These are phyloP conservation scores for Truncatella angustata DNA, from an alignment of 2,329 filamentous ascomycete genomes.

Conservation along the genomic window DNA sequence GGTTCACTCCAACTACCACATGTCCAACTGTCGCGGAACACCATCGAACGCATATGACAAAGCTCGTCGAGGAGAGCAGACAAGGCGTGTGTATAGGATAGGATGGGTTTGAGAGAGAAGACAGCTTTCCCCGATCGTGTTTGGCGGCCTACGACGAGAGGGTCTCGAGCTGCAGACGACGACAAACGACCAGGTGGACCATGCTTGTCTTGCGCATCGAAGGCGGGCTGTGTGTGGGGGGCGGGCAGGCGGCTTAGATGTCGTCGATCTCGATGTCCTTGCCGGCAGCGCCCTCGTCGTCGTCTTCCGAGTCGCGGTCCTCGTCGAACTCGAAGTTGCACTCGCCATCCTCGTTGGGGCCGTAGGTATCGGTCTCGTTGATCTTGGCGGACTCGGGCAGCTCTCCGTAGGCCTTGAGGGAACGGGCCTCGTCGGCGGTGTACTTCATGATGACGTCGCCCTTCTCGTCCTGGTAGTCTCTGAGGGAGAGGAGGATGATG, in stretches of 20 bases:
- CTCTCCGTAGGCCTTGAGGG: conserved; percentile 95
- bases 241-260: conserved; percentile 71
- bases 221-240: no score
- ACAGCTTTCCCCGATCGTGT: conserved; percentile 41
- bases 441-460: conserved; percentile 95
- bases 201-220: not conserved
- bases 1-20: conserved; percentile 27
- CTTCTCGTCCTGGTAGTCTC: conserved; percentile 93
- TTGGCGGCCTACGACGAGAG: not conserved
- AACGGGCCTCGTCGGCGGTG: conserved; percentile 90
- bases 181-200: conserved; percentile 10
- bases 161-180: not conserved
- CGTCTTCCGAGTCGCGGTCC: conserved; percentile 64
- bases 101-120: conserved; percentile 50
- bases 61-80: conserved; percentile 8
- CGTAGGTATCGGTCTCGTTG: conserved; percentile 97
- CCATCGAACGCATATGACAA: conserved; percentile 15
- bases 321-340: conserved; percentile 99
- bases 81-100: not conserved
- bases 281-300: conserved; percentile 55
- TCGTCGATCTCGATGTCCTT: conserved; percentile 90
- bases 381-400: conserved; percentile 98
- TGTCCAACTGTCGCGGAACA: conserved; percentile 47
- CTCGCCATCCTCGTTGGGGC: conserved; percentile 89
- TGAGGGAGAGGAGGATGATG: conserved; percentile 84